Evolutionary conservation across 1,284 basidiomycete species (phyloP).

Genomic region (Cryptococcus wingfieldii): DNA sequence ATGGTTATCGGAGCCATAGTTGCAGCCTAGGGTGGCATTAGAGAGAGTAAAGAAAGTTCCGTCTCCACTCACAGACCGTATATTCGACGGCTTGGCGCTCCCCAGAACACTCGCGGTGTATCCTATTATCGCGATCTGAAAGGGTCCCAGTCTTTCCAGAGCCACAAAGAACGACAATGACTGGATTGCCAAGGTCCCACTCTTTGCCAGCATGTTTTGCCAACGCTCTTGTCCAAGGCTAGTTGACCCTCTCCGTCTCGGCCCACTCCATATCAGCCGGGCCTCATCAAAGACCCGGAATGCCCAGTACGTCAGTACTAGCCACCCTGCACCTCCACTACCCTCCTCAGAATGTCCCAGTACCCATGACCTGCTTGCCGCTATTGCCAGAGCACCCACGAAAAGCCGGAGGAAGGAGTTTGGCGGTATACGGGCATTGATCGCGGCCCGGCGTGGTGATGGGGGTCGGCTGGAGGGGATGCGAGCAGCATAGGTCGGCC

Average conservation of each 20-base stretch:
- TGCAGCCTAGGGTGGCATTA: no score
- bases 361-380: constrained; percentile 21
- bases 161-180: constrained; percentile 23
- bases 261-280: constrained; percentile 55
- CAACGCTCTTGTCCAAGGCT: not conserved
- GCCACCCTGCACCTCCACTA: constrained; percentile 22
- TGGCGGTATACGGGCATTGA: not conserved
- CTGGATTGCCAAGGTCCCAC: constrained; percentile 15
- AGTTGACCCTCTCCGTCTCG: constrained; percentile 4
- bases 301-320: constrained; percentile 35
- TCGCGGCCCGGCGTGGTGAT: no score
- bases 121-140: constrained; percentile 13
- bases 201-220: constrained; percentile 6
- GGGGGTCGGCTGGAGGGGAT: no score
- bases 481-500: no score
- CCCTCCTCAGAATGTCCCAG: constrained; percentile 9
- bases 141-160: constrained; percentile 16
- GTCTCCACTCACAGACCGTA: constrained; percentile 5
- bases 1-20: no score
- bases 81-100: not conserved
- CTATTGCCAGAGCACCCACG: constrained; percentile 22
- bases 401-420: constrained; percentile 17
- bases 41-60: not conserved
- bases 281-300: constrained; percentile 54
- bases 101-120: not conserved